Evolutionary conservation across 805 yeast genomes (phyloP).

Genomic region (Saturnispora quitensis): DNA sequence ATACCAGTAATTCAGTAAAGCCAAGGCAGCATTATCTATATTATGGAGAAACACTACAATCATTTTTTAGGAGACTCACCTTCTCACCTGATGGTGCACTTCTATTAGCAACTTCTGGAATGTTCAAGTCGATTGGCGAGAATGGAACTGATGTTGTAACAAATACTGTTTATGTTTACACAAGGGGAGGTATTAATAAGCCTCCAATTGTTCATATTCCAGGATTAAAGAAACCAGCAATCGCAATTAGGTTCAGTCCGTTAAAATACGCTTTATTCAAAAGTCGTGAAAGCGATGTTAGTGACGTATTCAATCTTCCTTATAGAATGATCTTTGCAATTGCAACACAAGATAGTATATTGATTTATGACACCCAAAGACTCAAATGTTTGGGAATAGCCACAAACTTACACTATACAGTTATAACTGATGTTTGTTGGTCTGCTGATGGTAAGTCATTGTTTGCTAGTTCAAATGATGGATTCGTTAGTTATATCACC

Average conservation of each 20-base stretch:
- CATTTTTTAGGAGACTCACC: constrained; percentile 78
- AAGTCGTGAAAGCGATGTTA: constrained; percentile 19
- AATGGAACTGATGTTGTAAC: constrained; percentile 16
- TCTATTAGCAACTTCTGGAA: constrained; percentile 71
- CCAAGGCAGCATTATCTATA: constrained; percentile 43
- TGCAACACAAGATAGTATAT: constrained; percentile 81
- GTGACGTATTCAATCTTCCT: constrained; percentile 43
- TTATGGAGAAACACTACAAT: constrained; percentile 80
- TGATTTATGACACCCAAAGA: constrained; percentile 72
- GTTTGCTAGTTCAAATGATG: constrained; percentile 81
- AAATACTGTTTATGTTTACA: constrained; percentile 74
- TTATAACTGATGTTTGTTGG: constrained; percentile 87
- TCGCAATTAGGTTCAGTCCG: constrained; percentile 76
- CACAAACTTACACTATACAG: constrained; percentile 76
- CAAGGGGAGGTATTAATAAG: constrained; percentile 52
- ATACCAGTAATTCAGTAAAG: constrained; percentile 5
- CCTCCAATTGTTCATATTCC: constrained; percentile 76
- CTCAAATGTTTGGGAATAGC: constrained; percentile 62
- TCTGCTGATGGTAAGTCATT: constrained; percentile 61
- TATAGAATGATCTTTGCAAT: constrained; percentile 85
- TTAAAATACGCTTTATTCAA: constrained; percentile 31
- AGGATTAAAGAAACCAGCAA: constrained; percentile 73
- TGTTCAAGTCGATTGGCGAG: constrained; percentile 29
- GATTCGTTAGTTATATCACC: constrained; percentile 68
- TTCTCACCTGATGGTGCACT: constrained; percentile 89